Conservation (phyloP, 2,329 filamentous ascomycete species). For the Sordariomycetes sp. region DNA sequence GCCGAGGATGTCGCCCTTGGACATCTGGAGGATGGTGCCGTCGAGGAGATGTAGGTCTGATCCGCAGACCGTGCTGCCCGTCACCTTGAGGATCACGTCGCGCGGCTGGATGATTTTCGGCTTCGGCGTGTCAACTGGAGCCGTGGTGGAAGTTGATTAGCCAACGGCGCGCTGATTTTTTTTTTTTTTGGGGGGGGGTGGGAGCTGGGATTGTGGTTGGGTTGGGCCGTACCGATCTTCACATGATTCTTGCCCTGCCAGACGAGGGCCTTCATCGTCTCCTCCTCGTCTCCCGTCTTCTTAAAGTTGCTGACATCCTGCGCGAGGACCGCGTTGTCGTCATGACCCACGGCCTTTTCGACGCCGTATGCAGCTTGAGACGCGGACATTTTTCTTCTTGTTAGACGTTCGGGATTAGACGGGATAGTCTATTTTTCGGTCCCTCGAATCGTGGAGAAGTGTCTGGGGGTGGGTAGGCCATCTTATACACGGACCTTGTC, state of each 20-base stretch:
- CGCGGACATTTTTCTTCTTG: slow-evolving; percentile 33
- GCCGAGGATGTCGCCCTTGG: slow-evolving; percentile 54
- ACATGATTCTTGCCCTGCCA: slow-evolving; percentile 79
- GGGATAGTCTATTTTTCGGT: too few species aligned
- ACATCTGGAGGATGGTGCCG: slow-evolving; percentile 40
- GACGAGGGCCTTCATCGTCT: slow-evolving; percentile 66
- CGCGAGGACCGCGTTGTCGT: slow-evolving; percentile 45
- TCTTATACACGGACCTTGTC: too few species aligned
- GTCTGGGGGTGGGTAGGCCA: too few species aligned
- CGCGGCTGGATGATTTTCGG: slow-evolving; percentile 59
- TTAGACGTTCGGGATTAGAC: background rate
- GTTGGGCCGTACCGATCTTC: slow-evolving; percentile 36
- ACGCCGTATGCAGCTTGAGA: slow-evolving; percentile 53
- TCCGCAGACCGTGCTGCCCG: slow-evolving; percentile 44
- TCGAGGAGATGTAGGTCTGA: slow-evolving; percentile 46
- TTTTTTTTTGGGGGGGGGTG: too few species aligned
- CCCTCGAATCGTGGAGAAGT: too few species aligned
- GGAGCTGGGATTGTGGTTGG: background rate
- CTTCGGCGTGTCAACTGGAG: slow-evolving; percentile 48
- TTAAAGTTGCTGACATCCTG: slow-evolving; percentile 57
- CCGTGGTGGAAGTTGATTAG: background rate
- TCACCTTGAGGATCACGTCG: slow-evolving; percentile 74
- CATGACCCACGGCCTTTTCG: slow-evolving; percentile 58
- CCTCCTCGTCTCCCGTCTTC: slow-evolving; percentile 28
- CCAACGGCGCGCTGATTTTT: background rate